Percentiles rank a stretch among this genome's conserved stretches.
phyloP scores from a whole-genome alignment of 768 basidiomycete species.

The Leccinellum luteum region DNA sequence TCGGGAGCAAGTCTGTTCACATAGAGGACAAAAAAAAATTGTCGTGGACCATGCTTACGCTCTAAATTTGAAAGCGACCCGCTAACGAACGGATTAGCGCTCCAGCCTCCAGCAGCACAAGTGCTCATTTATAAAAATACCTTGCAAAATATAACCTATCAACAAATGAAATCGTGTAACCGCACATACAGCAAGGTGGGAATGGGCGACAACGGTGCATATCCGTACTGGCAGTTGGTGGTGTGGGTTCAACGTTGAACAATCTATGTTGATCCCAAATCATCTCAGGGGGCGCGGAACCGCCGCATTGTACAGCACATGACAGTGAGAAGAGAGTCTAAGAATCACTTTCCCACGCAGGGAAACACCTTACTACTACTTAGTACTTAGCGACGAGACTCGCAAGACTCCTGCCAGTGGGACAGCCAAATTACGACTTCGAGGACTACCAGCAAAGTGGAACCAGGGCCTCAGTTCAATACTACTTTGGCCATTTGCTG shows the following conservation, averaged over 20 bases:
- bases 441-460: too few species aligned
- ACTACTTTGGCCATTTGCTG: too few species aligned
- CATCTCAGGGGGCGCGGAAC: neutral
- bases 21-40: neutral
- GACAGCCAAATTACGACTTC: too few species aligned
- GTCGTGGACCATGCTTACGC: neutral
- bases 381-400: too few species aligned
- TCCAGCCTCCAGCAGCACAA: neutral
- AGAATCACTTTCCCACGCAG: neutral
- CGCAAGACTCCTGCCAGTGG: too few species aligned
- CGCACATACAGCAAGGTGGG: neutral
- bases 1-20: neutral
- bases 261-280: neutral
- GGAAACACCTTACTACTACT: too few species aligned
- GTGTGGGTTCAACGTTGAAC: neutral
- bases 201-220: neutral
- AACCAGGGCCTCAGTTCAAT: too few species aligned
- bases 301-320: neutral
- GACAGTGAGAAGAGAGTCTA: neutral
- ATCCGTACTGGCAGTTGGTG: neutral
- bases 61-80: neutral
- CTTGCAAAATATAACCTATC: neutral
- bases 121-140: neutral
- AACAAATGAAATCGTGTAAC: neutral
- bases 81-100: neutral